These are phyloP conservation scores for Boletales sp. DNA, from an alignment of 768 basidiomycete species.

Conservation along the genomic window DNA sequence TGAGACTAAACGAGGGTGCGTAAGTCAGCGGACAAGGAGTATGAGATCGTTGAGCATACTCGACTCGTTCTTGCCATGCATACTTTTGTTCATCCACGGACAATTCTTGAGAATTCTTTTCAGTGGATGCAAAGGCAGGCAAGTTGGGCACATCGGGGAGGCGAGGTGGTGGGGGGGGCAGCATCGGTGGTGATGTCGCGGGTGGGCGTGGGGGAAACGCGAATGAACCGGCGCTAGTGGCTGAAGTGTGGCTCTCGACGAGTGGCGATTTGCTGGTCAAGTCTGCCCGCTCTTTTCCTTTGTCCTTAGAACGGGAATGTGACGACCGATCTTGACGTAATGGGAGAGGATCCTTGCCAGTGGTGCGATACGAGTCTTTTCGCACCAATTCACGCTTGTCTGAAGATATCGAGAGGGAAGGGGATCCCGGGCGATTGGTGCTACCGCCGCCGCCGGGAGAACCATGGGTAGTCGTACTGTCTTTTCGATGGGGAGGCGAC, in stretches of 20 bases:
- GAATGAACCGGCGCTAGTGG: background rate
- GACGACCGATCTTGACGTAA: conserved; percentile 7
- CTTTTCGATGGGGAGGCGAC: conserved; percentile 16
- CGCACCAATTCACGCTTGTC: conserved; percentile 24
- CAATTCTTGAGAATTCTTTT: conserved; percentile 17
- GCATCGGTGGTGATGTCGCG: conserved; percentile 11
- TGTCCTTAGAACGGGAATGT: conserved; percentile 12
- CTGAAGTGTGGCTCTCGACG: background rate
- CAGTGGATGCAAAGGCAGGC: conserved; percentile 15
- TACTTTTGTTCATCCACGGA: conserved; percentile 36
- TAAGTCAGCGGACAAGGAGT: background rate
- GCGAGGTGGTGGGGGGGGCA: conserved; percentile 17
- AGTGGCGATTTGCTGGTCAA: conserved; percentile 1
- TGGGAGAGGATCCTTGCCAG: background rate
- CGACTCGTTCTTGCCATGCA: conserved; percentile 39
- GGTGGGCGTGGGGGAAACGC: background rate
- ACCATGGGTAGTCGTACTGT: conserved; percentile 9
- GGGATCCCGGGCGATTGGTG: conserved; percentile 16
- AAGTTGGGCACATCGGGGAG: conserved; percentile 16
- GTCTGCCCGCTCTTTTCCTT: conserved; percentile 1
- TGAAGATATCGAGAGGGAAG: conserved; percentile 22
- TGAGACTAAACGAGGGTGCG: conserved; percentile 23
- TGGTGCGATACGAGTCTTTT: conserved; percentile 9
- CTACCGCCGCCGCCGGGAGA: conserved; percentile 6
- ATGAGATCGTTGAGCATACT: conserved; percentile 27